Conservation (phyloP, 306 rosid genomes). For the Phaseolus lunatus region DNA sequence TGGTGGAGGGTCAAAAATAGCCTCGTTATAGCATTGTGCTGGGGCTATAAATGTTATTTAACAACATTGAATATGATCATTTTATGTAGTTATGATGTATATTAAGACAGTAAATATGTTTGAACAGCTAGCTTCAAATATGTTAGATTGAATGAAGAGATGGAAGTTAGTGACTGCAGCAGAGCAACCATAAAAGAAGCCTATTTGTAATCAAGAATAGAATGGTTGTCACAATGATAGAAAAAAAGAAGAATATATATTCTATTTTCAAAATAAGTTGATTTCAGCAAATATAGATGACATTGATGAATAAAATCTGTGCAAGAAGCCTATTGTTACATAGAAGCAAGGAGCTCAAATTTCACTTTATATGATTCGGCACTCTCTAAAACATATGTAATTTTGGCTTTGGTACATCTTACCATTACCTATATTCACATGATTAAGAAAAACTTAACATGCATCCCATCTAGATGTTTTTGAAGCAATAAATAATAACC, state of each 20-base stretch:
- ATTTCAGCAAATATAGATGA: slow-evolving; percentile 5
- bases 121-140: slow-evolving; percentile 28
- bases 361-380: slow-evolving; percentile 2
- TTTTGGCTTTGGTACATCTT: neutral
- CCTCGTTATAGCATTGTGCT: neutral
- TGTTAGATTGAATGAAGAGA: slow-evolving; percentile 10
- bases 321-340: neutral
- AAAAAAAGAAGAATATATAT: neutral
- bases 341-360: neutral
- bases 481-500: neutral
- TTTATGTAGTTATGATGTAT: neutral
- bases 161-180: slow-evolving; percentile 11
- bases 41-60: too few relatives aligned
- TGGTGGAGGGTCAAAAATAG: neutral
- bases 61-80: neutral
- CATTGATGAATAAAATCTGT: neutral
- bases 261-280: neutral
- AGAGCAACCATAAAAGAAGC: slow-evolving; percentile 33
- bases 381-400: neutral
- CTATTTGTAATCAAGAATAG: neutral
- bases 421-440: neutral
- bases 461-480: neutral
- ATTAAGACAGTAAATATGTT: slow-evolving; percentile 1
- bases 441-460: slow-evolving; percentile 15
- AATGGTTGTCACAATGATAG: slow-evolving; percentile 12